These are phyloP conservation scores for Achlya hypogyna DNA, from an alignment of 352 stramenopile genomes.

Conservation along the genomic window DNA sequence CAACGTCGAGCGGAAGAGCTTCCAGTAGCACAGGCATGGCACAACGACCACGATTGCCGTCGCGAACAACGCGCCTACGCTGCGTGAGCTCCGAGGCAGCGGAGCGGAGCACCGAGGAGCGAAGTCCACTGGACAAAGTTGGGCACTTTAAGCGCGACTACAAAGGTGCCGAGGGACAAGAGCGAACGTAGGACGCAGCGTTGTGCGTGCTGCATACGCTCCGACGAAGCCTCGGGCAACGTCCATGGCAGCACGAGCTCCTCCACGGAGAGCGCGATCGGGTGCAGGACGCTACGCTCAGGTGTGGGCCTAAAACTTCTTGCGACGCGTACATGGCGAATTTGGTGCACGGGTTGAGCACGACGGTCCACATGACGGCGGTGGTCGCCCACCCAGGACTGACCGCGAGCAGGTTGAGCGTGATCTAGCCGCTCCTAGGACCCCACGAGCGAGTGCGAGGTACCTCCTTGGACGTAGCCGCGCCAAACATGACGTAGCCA, in stretches of 20 bases:
- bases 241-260: conserved; percentile 43
- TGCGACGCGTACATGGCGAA: conserved; percentile 44
- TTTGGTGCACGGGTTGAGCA: conserved; percentile 83
- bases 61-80: conserved; percentile 67
- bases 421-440: too few species aligned
- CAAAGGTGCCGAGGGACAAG: conserved; percentile 42
- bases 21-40: conserved; percentile 76
- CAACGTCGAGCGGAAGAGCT: conserved; percentile 44
- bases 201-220: conserved; percentile 28
- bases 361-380: conserved; percentile 72
- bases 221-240: not conserved
- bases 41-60: conserved; percentile 80
- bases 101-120: conserved; percentile 65
- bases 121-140: conserved; percentile 78
- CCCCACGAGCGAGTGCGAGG: too few species aligned
- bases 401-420: conserved; percentile 64
- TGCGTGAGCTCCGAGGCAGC: too few species aligned
- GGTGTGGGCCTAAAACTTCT: not conserved
- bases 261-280: conserved; percentile 62
- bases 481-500: conserved; percentile 80
- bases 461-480: conserved; percentile 65
- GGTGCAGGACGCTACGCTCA: conserved; percentile 39
- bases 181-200: conserved; percentile 41
- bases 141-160: conserved; percentile 63
- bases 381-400: conserved; percentile 51